Conservation (phyloP, 2,329 filamentous ascomycete species). For the Alternaria triticina region DNA sequence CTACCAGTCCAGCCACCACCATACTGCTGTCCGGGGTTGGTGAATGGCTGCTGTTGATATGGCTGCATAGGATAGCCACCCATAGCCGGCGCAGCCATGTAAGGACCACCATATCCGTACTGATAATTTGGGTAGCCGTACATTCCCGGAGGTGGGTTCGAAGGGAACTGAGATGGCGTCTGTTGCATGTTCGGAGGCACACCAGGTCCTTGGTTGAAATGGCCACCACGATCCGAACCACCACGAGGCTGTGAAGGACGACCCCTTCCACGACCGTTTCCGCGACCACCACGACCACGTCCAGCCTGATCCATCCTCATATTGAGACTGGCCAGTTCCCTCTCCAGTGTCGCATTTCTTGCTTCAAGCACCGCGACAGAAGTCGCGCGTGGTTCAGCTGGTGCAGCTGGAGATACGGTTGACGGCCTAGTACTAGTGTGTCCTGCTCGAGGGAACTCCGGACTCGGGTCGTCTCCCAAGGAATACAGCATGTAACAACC, state of each 20-base stretch:
- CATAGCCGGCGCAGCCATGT: neutral
- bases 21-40: no score
- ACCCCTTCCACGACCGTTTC: neutral
- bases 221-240: neutral
- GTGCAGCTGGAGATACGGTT: neutral
- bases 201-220: neutral
- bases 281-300: neutral
- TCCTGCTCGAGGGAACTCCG: constrained; percentile 1
- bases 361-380: neutral
- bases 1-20: neutral
- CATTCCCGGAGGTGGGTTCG: neutral
- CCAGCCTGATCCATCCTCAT: neutral
- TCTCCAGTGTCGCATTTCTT: neutral
- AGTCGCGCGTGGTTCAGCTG: neutral
- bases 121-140: neutral
- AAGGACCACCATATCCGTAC: neutral
- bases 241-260: neutral
- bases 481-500: constrained; percentile 3
- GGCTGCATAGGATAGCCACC: neutral
- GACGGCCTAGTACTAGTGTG: neutral
- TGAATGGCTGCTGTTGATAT: neutral
- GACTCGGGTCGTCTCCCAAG: constrained; percentile 4
- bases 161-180: neutral
- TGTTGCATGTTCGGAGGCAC: neutral
- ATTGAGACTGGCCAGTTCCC: neutral